These are phyloP conservation scores for Teratosphaeria gauchensis DNA, from an alignment of 2,329 filamentous ascomycete genomes.

Conservation along the genomic window DNA sequence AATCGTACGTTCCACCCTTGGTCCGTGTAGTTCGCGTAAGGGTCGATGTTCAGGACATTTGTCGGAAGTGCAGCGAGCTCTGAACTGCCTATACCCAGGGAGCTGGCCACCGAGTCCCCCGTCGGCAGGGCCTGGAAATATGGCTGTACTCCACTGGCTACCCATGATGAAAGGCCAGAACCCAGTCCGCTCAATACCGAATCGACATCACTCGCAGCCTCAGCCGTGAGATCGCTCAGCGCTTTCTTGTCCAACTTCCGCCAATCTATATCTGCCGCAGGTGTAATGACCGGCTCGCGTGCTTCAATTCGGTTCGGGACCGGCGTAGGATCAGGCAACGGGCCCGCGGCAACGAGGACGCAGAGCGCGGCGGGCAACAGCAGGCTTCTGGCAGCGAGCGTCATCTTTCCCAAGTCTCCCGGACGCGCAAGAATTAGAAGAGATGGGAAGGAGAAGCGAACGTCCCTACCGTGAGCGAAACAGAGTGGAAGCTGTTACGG, in stretches of 20 bases:
- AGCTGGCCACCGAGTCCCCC: conserved; percentile 46
- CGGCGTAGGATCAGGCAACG: conserved; percentile 8
- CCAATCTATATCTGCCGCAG: conserved; percentile 31
- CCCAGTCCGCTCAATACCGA: conserved; percentile 41
- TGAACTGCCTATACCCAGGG: conserved; percentile 48
- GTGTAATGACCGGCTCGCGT: conserved; percentile 39
- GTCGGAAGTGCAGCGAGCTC: conserved; percentile 56
- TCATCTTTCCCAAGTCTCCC: background rate
- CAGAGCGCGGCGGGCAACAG: conserved; percentile 18
- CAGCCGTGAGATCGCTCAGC: conserved; percentile 37
- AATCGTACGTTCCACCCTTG: conserved; percentile 66
- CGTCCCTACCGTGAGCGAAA: background rate
- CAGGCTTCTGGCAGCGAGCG: conserved; percentile 10
- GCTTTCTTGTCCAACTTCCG: background rate
- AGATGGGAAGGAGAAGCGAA: background rate
- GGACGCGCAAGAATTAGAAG: background rate
- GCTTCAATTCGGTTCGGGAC: conserved; percentile 9
- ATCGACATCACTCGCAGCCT: conserved; percentile 34
- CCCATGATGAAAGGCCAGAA: conserved; percentile 48
- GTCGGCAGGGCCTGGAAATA: conserved; percentile 60
- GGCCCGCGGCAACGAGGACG: conserved; percentile 16
- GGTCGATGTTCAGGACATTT: conserved; percentile 54
- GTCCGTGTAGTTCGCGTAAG: conserved; percentile 57
- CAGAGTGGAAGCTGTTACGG: background rate
- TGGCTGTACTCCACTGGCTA: conserved; percentile 54